Conservation (phyloP, 2,329 filamentous ascomycete genomes). For the Zymoseptoria crescenta region DNA sequence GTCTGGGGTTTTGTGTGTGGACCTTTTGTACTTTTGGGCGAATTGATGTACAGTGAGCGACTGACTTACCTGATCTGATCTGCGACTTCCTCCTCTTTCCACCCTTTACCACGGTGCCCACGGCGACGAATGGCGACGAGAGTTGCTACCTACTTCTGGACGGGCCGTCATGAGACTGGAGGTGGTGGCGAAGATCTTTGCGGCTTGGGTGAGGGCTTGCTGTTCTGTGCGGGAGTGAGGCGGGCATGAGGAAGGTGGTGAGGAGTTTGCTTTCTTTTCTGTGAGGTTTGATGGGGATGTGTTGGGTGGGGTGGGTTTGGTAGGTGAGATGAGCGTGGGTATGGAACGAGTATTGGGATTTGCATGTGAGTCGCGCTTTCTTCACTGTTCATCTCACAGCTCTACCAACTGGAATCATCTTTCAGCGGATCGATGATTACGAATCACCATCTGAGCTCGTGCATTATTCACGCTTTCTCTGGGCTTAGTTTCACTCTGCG, state of each 20-base stretch:
- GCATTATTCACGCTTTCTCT: no score
- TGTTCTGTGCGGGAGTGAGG: no score
- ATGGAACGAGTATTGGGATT: background rate
- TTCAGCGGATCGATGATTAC: background rate
- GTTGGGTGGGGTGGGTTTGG: background rate
- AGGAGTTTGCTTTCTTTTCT: background rate
- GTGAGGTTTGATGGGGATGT: background rate
- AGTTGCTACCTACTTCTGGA: conserved; percentile 3
- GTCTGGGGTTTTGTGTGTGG: background rate
- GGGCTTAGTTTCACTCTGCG: no score
- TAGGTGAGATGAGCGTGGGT: background rate
- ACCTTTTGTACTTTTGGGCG: background rate
- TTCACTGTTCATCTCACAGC: background rate
- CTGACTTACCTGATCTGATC: background rate
- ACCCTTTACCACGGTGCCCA: background rate
- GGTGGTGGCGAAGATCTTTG: no score
- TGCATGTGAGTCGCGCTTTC: background rate
- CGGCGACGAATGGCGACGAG: background rate
- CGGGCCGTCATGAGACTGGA: no score
- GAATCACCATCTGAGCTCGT: no score
- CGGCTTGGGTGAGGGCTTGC: no score
- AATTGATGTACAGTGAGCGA: conserved; percentile 17
- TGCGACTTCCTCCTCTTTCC: background rate
- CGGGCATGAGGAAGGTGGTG: background rate
- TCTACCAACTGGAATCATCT: background rate